Evolutionary conservation across 768 basidiomycete genomes (phyloP).

Genomic region (Podaxis sp.): DNA sequence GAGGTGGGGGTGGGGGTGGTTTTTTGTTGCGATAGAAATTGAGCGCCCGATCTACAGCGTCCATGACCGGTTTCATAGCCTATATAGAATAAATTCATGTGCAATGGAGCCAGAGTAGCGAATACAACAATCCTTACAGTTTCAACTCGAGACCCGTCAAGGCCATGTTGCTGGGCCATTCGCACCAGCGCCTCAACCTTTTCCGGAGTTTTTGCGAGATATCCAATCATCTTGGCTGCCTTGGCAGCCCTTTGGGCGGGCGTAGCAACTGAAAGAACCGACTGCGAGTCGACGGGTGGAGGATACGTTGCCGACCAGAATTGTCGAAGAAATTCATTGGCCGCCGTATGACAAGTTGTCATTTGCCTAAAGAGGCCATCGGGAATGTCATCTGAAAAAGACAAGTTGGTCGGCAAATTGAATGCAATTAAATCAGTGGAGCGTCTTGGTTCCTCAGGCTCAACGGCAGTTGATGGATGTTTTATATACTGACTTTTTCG

Average conservation of each 20-base stretch:
- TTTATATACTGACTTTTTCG: conserved; percentile 49
- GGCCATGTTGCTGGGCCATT: conserved; percentile 51
- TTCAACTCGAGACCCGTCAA: conserved; percentile 60
- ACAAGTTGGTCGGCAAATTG: conserved; percentile 7
- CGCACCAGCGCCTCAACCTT: conserved; percentile 78
- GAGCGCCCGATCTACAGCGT: conserved; percentile 71
- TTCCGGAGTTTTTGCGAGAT: conserved; percentile 73
- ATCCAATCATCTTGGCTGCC: conserved; percentile 84
- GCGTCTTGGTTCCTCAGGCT: background rate
- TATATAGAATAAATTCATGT: conserved; percentile 21
- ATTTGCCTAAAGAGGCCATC: conserved; percentile 76
- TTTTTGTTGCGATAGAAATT: conserved; percentile 49
- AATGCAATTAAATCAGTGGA: background rate
- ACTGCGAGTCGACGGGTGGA: conserved; percentile 44
- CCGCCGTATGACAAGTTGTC: conserved; percentile 86
- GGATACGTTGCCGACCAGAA: conserved; percentile 92
- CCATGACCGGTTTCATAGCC: conserved; percentile 74
- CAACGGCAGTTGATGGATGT: background rate
- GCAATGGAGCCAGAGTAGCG: background rate
- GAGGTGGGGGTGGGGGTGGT: conserved; percentile 13
- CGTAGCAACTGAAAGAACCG: conserved; percentile 36
- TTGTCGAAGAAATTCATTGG: conserved; percentile 94
- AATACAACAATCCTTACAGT: conserved; percentile 41
- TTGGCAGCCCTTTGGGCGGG: conserved; percentile 71
- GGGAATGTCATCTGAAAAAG: conserved; percentile 67